Conservation (phyloP, 2,329 filamentous ascomycete species). For the Pleomassaria siparia region DNA sequence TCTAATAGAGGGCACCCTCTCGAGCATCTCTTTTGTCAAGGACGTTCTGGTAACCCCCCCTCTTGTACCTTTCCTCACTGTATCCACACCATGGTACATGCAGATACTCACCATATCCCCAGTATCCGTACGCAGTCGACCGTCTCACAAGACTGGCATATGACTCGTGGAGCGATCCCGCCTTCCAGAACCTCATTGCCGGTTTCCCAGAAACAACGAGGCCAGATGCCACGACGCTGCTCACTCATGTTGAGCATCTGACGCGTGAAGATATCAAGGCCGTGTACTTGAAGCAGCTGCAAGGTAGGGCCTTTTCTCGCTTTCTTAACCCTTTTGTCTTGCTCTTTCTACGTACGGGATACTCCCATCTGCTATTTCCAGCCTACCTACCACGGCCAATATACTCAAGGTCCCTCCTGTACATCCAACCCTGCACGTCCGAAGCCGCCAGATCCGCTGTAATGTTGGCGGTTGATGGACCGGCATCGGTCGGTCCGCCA, state of each 20-base stretch:
- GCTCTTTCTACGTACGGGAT: background rate
- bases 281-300: constrained; percentile 75
- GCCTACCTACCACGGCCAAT: background rate
- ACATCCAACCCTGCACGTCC: constrained; percentile 19
- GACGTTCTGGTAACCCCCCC: constrained; percentile 62
- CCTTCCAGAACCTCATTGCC: constrained; percentile 67
- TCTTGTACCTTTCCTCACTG: constrained; percentile 13
- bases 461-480: constrained; percentile 19
- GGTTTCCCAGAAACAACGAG: constrained; percentile 70
- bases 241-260: constrained; percentile 69
- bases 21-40: constrained; percentile 82
- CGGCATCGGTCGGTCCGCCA: constrained; percentile 23
- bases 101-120: constrained; percentile 35
- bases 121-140: constrained; percentile 78
- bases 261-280: constrained; percentile 73
- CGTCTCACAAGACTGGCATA: constrained; percentile 65
- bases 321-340: constrained; percentile 7
- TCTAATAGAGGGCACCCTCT: constrained; percentile 78
- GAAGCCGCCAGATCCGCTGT: constrained; percentile 22
- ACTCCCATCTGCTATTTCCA: background rate
- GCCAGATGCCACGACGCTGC: constrained; percentile 60
- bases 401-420: constrained; percentile 11
- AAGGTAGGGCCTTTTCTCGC: constrained; percentile 47
- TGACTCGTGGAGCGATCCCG: constrained; percentile 65
- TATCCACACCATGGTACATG: no score